phyloP scores from a whole-genome alignment of 164 flowering plant genomes.

The Brasenia schreberi region DNA sequence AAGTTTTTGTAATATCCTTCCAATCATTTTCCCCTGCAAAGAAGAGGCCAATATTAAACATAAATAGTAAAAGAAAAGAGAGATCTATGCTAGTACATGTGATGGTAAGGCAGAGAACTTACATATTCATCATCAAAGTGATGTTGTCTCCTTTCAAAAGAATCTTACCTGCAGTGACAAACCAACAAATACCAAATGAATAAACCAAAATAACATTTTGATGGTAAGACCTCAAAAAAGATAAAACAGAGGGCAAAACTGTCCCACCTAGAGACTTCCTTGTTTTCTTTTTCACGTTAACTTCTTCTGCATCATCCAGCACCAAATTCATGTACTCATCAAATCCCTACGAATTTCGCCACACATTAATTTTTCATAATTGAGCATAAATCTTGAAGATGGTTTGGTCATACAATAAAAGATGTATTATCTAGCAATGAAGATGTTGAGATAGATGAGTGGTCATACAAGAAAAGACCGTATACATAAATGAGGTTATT shows the following conservation, averaged over 20 bases:
- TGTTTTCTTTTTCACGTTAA: conserved; percentile 56
- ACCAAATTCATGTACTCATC: conserved; percentile 96
- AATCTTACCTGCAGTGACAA: conserved; percentile 39
- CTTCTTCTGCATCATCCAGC: conserved; percentile 84
- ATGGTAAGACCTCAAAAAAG: background rate
- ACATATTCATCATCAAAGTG: conserved; percentile 68
- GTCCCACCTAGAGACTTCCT: conserved; percentile 41
- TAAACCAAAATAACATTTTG: too few relatives aligned
- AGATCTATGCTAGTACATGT: background rate
- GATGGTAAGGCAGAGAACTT: conserved; percentile 9
- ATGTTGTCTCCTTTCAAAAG: conserved; percentile 68
- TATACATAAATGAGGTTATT: too few relatives aligned
- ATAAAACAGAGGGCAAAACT: background rate
- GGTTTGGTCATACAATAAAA: background rate
- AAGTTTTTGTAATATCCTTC: background rate
- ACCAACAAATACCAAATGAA: background rate
- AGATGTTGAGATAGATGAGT: too few relatives aligned
- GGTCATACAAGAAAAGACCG: too few relatives aligned
- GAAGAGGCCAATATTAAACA: background rate
- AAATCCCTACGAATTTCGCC: conserved; percentile 41
- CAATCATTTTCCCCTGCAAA: conserved; percentile 35
- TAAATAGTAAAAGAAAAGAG: background rate
- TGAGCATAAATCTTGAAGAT: background rate
- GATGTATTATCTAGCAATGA: background rate
- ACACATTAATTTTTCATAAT: background rate